phyloP scores from a whole-genome alignment of 1,139 yeast genomes.

The Sugiyamaella sp. region DNA sequence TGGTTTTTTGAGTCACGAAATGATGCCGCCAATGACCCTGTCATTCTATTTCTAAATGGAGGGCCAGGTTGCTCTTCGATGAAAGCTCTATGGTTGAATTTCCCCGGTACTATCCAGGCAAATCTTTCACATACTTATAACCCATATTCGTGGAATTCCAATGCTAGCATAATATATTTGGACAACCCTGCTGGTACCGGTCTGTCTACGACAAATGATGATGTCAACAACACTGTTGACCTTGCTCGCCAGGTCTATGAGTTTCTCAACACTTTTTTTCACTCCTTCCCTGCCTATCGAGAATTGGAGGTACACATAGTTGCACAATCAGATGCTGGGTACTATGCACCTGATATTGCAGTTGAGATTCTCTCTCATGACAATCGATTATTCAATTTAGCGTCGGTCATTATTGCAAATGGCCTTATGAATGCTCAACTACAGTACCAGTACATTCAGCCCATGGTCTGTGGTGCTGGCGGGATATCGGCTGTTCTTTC shows the following conservation, averaged over 20 bases:
- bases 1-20: slow-evolving; percentile 74
- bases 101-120: slow-evolving; percentile 58
- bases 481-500: slow-evolving; percentile 81
- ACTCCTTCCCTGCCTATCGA: slow-evolving; percentile 84
- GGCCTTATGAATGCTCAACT: slow-evolving; percentile 93
- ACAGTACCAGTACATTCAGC: slow-evolving; percentile 88
- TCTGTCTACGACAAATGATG: slow-evolving; percentile 55
- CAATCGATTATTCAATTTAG: slow-evolving; percentile 80
- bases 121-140: slow-evolving; percentile 55
- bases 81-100: slow-evolving; percentile 64
- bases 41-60: slow-evolving; percentile 69
- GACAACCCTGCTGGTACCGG: slow-evolving; percentile 81
- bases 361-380: slow-evolving; percentile 75
- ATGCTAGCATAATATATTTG: slow-evolving; percentile 67
- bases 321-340: slow-evolving; percentile 99
- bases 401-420: slow-evolving; percentile 91
- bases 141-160: slow-evolving; percentile 69
- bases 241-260: slow-evolving; percentile 95
- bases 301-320: slow-evolving; percentile 85
- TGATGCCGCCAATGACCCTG: slow-evolving; percentile 63
- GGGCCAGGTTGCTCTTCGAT: slow-evolving; percentile 77
- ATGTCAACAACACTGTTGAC: slow-evolving; percentile 50
- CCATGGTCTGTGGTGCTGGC: slow-evolving; percentile 97
- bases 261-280: slow-evolving; percentile 84
- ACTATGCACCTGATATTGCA: slow-evolving; percentile 93